A percentile compares a stretch with the other conserved stretches of the same genome.
These are phyloP conservation scores for Neurospora sp. DNA, from an alignment of 2,329 filamentous ascomycete species.

Conservation along the genomic window DNA sequence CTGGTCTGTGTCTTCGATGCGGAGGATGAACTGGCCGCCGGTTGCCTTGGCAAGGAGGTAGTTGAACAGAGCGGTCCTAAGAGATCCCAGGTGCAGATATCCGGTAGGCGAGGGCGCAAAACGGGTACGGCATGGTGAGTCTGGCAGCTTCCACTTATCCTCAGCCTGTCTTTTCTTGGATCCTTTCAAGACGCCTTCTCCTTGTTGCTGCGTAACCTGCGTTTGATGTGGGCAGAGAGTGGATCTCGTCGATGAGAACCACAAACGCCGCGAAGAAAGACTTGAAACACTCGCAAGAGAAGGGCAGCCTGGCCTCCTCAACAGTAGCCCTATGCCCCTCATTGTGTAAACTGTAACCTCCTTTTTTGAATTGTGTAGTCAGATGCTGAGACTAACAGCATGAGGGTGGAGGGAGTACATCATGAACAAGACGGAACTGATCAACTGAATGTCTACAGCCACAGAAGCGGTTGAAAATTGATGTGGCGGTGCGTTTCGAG, in stretches of 20 bases:
- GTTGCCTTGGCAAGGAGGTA: conserved; percentile 84
- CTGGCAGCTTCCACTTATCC: conserved; percentile 30
- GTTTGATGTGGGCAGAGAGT: neutral
- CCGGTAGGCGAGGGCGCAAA: conserved; percentile 96
- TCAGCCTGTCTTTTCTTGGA: conserved; percentile 4
- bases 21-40: conserved; percentile 78
- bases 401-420: neutral
- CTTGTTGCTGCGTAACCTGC: neutral
- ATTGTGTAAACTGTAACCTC: neutral
- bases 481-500: neutral
- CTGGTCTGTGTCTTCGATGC: conserved; percentile 93
- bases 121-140: conserved; percentile 59
- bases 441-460: neutral
- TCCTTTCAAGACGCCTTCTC: neutral
- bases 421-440: neutral
- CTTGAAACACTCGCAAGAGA: neutral
- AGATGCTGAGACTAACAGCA: neutral
- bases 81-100: conserved; percentile 80
- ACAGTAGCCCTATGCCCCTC: neutral
- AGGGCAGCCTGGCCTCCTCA: neutral
- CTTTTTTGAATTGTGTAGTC: neutral
- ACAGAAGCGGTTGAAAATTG: neutral
- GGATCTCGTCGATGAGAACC: neutral
- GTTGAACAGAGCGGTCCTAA: conserved; percentile 92
- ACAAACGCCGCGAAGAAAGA: neutral